Conservation (phyloP, 2,329 filamentous ascomycete species). For the Colletotrichum salicis region DNA sequence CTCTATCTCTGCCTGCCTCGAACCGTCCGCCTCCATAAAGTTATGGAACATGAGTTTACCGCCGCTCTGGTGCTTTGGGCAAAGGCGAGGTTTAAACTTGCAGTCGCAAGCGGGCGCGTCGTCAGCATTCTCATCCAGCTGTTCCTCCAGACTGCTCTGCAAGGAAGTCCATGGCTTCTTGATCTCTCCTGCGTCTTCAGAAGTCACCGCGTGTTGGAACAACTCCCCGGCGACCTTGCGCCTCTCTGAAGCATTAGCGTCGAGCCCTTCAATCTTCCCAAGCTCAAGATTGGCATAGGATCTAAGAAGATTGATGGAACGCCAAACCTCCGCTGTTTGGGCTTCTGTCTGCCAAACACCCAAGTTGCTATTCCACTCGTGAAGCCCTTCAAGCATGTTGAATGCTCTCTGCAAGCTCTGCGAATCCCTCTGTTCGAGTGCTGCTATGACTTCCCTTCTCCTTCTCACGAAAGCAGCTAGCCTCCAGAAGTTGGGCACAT, state of each 20-base stretch:
- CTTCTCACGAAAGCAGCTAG: constrained; percentile 21
- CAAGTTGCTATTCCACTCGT: neutral
- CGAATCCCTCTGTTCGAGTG: constrained; percentile 1
- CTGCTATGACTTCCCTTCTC: constrained; percentile 14
- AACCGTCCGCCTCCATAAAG: constrained; percentile 17
- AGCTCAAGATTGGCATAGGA: constrained; percentile 15
- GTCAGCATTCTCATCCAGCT: neutral
- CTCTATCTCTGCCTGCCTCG: constrained; percentile 5
- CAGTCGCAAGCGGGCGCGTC: constrained; percentile 1
- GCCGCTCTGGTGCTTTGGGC: neutral
- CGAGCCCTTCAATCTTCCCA: neutral
- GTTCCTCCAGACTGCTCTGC: neutral
- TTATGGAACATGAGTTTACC: constrained; percentile 12
- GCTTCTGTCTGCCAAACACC: constrained; percentile 2
- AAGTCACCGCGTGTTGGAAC: neutral
- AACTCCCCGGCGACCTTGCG: neutral
- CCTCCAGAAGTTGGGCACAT: constrained; percentile 13
- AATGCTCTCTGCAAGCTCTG: neutral
- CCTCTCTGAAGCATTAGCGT: neutral
- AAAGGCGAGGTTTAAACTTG: constrained; percentile 13
- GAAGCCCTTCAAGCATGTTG: neutral
- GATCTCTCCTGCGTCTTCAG: neutral
- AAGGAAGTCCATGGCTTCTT: constrained; percentile 3
- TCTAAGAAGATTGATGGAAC: constrained; percentile 20
- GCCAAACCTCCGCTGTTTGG: constrained; percentile 3